These are phyloP conservation scores for Discostella stelligeroides DNA, from an alignment of 108 stramenopile species.

Conservation along the genomic window DNA sequence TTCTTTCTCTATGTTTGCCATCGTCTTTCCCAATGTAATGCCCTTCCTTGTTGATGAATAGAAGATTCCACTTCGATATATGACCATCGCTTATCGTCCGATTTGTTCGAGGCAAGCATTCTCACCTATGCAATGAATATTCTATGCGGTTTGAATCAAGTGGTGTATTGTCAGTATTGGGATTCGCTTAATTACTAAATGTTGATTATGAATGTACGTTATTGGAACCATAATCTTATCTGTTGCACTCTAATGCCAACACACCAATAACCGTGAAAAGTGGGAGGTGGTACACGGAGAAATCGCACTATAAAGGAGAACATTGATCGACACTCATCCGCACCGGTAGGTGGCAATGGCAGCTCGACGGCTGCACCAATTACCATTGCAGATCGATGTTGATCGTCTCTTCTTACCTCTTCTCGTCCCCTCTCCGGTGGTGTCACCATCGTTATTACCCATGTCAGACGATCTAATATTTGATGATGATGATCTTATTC, in stretches of 20 bases:
- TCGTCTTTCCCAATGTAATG: neutral
- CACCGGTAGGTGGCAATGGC: constrained; percentile 64
- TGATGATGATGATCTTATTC: constrained; percentile 19
- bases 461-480: too few species aligned
- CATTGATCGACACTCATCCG: neutral
- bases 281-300: too few species aligned
- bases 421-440: too few species aligned
- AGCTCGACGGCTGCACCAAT: constrained; percentile 73
- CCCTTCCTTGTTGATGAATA: neutral
- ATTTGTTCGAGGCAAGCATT: too few species aligned
- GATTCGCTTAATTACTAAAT: too few species aligned
- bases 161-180: too few species aligned
- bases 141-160: neutral
- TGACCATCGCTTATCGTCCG: too few species aligned
- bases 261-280: neutral
- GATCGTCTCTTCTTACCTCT: neutral
- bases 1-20: neutral
- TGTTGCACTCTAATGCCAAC: neutral
- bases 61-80: too few species aligned
- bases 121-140: too few species aligned
- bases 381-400: constrained; percentile 50
- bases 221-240: neutral
- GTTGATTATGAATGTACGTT: neutral
- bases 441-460: too few species aligned
- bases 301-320: too few species aligned